Base-by-base conservation (phyloP, 345 rosid genomes). In the Kernera saxatilis region DNA sequence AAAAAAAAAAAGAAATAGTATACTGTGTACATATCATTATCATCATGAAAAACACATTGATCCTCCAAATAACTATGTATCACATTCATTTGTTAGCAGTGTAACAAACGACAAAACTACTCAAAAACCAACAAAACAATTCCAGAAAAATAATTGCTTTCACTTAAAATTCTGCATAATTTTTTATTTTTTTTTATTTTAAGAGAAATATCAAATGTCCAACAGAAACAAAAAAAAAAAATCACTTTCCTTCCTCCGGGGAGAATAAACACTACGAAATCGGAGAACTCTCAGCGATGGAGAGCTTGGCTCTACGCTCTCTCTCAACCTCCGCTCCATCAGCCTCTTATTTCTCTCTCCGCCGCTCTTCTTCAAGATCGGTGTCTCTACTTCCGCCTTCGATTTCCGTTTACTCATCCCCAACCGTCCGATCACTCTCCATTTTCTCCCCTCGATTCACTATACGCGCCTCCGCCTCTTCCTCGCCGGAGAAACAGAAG, bases 291-390 rank as follows among this genome's bases (percentile, higher is more conserved):
- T 33, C 58, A 30, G 67, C 63, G 41, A 92, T 93, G 96, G 87
- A 82, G 90, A 83, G 95, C 77, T 30, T 76, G 2, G 84, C 87
- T 59, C 82, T 83, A 70, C 88, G 64, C 70, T 57, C 81, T 19
- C 68, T 76, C 81, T 76, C 84, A 70, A 0, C 76, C 59, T 13
- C 79, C 19, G 8, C 83, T 48, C 29, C 82, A 51, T 36, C 89
- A 60, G 32, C 73, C 68, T 25, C 77, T 14, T 74, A 70, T 44
- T 58, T 59, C 64, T 74, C 83, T 60, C 76, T 85, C 32, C 73
- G 56, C 74, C 84, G 58, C 69, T 71, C 75, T 32, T 72, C 78
- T 64, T 30, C 69, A 64, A 68, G 30, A 52, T 7, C 73, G 0
- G 18, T 51, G 0, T 2, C 78, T 0, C 45, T 58, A 26, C 14